Evolutionary conservation across 495 filamentous ascomycete genomes (phyloP).

Genomic region (Podospora fimiseda): DNA sequence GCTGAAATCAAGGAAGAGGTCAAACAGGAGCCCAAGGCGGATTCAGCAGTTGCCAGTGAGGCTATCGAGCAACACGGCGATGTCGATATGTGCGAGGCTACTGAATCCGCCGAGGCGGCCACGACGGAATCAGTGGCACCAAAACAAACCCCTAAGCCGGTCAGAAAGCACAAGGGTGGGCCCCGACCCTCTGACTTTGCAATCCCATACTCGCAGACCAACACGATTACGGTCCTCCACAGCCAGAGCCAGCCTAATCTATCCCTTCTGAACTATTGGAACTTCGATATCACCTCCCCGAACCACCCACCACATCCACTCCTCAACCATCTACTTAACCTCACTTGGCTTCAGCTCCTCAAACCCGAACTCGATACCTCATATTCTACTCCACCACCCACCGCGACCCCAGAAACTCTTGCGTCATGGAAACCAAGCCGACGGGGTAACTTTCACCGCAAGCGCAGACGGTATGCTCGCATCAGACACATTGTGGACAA

Average conservation of each 20-base stretch:
- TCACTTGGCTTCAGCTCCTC: constrained; percentile 87
- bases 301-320: constrained; percentile 66
- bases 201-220: constrained; percentile 51
- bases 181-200: constrained; percentile 28
- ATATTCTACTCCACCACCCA: constrained; percentile 54
- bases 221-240: constrained; percentile 85
- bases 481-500: constrained; percentile 61
- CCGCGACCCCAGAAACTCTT: constrained; percentile 48
- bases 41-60: not conserved
- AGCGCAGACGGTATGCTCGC: constrained; percentile 72
- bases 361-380: constrained; percentile 64
- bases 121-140: constrained; percentile 3
- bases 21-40: constrained; percentile 3
- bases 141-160: constrained; percentile 18
- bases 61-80: constrained; percentile 8
- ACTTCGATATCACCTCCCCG: constrained; percentile 64
- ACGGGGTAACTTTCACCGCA: constrained; percentile 73
- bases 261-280: constrained; percentile 77
- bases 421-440: constrained; percentile 66
- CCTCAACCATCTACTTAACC: constrained; percentile 66
- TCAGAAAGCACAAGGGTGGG: constrained; percentile 5
- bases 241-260: constrained; percentile 86
- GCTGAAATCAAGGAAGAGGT: not conserved
- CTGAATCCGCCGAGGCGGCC: constrained; percentile 1
- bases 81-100: constrained; percentile 15